Evolutionary conservation across 306 rosid species (phyloP), one percentile per base, ranked within the genome.

Genomic region (Castanospermum australe): DNA sequence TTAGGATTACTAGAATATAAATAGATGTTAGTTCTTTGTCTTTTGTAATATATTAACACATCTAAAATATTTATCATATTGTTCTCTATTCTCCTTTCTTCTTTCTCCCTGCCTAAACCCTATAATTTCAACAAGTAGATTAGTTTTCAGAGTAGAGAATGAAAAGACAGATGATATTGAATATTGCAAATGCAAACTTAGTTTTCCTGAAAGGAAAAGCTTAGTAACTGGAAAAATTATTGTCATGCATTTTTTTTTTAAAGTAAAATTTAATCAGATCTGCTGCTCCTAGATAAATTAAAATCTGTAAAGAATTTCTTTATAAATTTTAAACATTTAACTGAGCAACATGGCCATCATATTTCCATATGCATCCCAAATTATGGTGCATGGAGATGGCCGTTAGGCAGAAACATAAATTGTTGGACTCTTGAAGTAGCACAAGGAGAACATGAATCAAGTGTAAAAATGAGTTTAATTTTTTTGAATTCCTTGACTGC

Each of bases 171-270:
- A 13, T 36, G 61, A 18, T 12, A 60, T n/a, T 24, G 13, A 45
- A 48, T 48, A 52, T 57, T 79, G 50, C 32, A 62, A 68, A 59
- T 50, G 83, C 79, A 61, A 18, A 50, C 73, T 25, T 22, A 75
- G 17, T 75, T 47, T 67, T 39, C 35, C 21, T 76, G 35, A 39
- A 71, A 47, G 59, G 64, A 42, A 71, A 47, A 30, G 35, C 9
- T 50, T 75, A 28, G 44, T 51, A 39, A 39, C 13, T 8, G n/a
- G 32, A 51, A 70, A 55, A 38, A 28, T 35, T 72, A 33, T 33
- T 76, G 48, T 24, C 55, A 11, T 5, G 14, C 17, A n/a, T 32
- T 71, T 77, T 18, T 42, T 63, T 71, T 68, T 61, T 28, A 0
- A 64, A 44, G 28, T 35, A 45, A 55, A 33, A n/a, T 5, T 22